Evolutionary conservation across 345 rosid species (phyloP).

Genomic region (Citrus australasica): DNA sequence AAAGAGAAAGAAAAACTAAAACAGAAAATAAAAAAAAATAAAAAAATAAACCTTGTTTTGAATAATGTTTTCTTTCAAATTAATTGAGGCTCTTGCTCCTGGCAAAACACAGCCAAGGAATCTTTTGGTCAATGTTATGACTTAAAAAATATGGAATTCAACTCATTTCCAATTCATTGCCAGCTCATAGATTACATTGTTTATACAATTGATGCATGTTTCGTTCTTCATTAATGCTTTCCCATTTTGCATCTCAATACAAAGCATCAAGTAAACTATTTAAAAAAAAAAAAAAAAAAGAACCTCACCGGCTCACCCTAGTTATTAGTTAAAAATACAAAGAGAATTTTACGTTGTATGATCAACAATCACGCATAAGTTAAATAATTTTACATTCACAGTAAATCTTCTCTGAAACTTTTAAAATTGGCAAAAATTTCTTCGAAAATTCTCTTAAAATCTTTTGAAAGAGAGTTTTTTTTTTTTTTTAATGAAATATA

Average conservation of each 20-base stretch:
- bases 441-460: too few species aligned
- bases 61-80: background rate
- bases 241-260: background rate
- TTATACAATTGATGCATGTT: background rate
- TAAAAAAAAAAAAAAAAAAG: background rate
- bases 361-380: background rate
- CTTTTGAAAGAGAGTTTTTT: too few species aligned
- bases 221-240: background rate
- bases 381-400: too few species aligned
- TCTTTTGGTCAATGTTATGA: conserved; percentile 14
- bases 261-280: background rate
- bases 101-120: conserved; percentile 13
- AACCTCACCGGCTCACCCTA: background rate
- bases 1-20: background rate
- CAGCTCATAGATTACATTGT: conserved; percentile 21
- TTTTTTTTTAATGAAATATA: too few species aligned
- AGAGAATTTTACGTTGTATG: background rate
- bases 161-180: conserved; percentile 9
- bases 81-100: background rate
- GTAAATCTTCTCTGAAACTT: too few species aligned
- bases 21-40: background rate
- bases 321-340: background rate
- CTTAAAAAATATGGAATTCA: background rate
- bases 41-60: too few species aligned
- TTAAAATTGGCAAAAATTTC: too few species aligned